Evolutionary conservation across 208 protist species (phyloP), one percentile per base, ranked within the genome.

Genomic region (Strigomonas culicis): DNA sequence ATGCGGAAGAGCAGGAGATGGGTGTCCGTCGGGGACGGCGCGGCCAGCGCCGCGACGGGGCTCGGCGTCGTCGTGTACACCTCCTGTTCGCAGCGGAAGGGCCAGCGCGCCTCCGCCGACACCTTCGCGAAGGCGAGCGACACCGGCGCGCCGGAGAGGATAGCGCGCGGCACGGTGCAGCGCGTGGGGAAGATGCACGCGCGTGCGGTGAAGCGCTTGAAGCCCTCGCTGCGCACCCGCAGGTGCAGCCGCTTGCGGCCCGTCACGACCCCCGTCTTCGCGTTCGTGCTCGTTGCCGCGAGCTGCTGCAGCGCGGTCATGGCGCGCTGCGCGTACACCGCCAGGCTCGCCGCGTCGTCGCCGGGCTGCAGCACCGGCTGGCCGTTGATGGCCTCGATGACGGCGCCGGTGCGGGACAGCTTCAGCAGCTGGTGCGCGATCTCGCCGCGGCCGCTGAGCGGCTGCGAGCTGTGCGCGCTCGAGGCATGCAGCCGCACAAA

Each of bases 361-460:
- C 36, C 36, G 36, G 36, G 36, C 36, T 41, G 6, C 8, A 13
- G 71, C 15, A 88, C 34, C n/a, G 32, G 6, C 4, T 68, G 57
- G 19, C 58, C 68, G 64, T 89, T 83, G 27, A 93, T 63, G n/a
- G 62, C 41, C 21, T 74, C 53, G 44, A 93, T 72, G 17, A 25
- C 36, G 7, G 77, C 82, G 1, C 82, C 82, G 17, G 79, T 64
- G 2, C 43, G 31, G 44, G 64, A 41, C 34, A 72, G 59, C 19
- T 66, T 51, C n/a, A 85, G 70, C 7, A 85, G 57, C 21, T 70
- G 74, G 58, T 85, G 74, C 19, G 80, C 28, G 50, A 72, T 69
- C 13, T 75, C 66, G 4, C 85, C 74, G 17, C 87, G 68, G 19
- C 72, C 74, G 59, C 90, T 80, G 31, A 90, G 49, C 64, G 80